Base-by-base conservation (phyloP, 805 yeast species). In the Metschnikowia arizonensis region DNA sequence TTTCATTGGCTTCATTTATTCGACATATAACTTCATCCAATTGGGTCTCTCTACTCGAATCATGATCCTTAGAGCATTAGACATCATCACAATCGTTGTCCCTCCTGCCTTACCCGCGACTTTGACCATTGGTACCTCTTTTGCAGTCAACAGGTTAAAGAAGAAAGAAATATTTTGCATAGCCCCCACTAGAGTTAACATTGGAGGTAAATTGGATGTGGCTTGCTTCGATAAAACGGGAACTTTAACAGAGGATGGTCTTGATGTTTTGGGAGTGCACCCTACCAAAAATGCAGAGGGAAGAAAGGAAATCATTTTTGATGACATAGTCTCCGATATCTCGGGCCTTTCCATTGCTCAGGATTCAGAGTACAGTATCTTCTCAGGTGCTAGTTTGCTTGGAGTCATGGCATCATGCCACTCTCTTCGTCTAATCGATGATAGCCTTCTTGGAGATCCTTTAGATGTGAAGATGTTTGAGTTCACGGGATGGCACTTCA, bases 81-180 rank as follows among this genome's bases (percentile, higher is more conserved):
- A 93, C 66, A 79, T 93, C 42, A 84, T 93, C 44, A 93, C 99
- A 0, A 89, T 93, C 61, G 99, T 93, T 5, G 97, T 93, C 1
- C 99, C 99, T 1, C 99, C 99, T 1, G 99, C 99, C 0, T 73
- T 93, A 36, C 99, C 99, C 0, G 99, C 99, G 0, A 93, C 99
- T 0, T 69, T 93, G 49, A 89, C 99, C 0, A 91, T 93, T 48
- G 99, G 99, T 15, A 90, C 97, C 0, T 88, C 91, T 53, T 90
- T 93, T 69, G 96, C 99, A 0, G 66, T 93, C 21, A 73, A 81
- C 25, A 74, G 98, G 50, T 70, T 93, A 50, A 81, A 88, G 50
- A 52, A 54, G 29, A 77, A 78, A 48, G 70, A 77, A 33, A 82
- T 95, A 1, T 93, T 83, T 56, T 93, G 99, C 63, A 91, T 91